Conservation (phyloP, 495 filamentous ascomycete genomes). For the Pseudoneurospora amorphoporcata region DNA sequence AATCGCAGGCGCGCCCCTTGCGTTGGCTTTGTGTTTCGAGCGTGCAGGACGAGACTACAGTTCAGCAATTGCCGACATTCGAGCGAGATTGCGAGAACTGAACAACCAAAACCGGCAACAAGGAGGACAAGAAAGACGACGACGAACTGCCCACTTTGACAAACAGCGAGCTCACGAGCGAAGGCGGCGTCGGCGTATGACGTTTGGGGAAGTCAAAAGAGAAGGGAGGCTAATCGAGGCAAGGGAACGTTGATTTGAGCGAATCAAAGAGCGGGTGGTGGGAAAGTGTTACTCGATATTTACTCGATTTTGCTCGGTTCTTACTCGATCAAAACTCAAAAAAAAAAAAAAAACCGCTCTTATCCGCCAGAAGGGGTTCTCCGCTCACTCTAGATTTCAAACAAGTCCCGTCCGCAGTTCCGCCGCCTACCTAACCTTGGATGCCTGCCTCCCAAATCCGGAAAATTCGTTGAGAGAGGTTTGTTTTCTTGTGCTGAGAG, state of each 20-base stretch:
- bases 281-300: neutral
- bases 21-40: neutral
- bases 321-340: constrained; percentile 30
- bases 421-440: neutral
- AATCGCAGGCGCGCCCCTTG: neutral
- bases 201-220: neutral
- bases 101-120: neutral
- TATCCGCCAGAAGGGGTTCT: neutral
- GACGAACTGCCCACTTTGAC: neutral
- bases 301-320: constrained; percentile 21
- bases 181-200: neutral
- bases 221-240: neutral
- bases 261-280: neutral
- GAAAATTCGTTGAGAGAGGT: neutral
- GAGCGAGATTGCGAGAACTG: neutral
- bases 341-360: no score
- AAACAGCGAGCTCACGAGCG: neutral
- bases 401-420: no score
- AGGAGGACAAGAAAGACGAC: neutral
- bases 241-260: neutral
- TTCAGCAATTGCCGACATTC: neutral
- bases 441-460: neutral
- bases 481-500: neutral
- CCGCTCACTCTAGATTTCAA: neutral
- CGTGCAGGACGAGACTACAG: neutral